Conservation (phyloP, 169 alveolate species). For the Plasmodium vivax region DNA sequence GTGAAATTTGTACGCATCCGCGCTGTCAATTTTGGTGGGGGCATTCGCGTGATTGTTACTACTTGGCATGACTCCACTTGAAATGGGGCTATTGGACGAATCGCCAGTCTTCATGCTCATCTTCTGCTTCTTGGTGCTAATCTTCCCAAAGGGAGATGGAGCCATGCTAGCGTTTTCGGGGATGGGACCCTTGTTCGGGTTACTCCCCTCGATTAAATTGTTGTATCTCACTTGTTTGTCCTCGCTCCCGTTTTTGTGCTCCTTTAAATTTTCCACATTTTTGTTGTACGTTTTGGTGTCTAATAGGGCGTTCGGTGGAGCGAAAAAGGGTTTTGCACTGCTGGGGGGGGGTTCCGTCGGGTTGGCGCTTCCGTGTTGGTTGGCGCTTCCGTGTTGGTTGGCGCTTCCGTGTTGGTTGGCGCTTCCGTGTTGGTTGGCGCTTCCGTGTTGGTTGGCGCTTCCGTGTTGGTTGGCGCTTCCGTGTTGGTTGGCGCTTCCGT, state of each 20-base stretch:
- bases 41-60: not conserved
- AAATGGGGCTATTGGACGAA: not conserved
- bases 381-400: not conserved
- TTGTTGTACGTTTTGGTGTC: slow-evolving; percentile 2
- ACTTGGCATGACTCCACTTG: not conserved
- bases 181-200: not conserved
- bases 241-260: slow-evolving; percentile 12
- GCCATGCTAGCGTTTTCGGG: slow-evolving; percentile 5
- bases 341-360: not conserved
- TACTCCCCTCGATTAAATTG: slow-evolving; percentile 10
- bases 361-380: not conserved
- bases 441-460: not conserved
- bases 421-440: not conserved
- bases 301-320: not conserved
- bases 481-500: not conserved
- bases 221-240: slow-evolving; percentile 37
- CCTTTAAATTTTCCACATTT: slow-evolving; percentile 22
- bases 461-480: not conserved
- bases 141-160: not conserved
- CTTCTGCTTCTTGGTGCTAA: slow-evolving; percentile 10
- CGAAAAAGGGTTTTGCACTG: slow-evolving; percentile 6
- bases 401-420: not conserved
- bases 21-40: not conserved
- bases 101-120: not conserved
- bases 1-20: slow-evolving; percentile 6